Evolutionary conservation across 2,329 filamentous ascomycete genomes (phyloP), one percentile per base, ranked within the genome.

Genomic region (Botrytis elliptica): DNA sequence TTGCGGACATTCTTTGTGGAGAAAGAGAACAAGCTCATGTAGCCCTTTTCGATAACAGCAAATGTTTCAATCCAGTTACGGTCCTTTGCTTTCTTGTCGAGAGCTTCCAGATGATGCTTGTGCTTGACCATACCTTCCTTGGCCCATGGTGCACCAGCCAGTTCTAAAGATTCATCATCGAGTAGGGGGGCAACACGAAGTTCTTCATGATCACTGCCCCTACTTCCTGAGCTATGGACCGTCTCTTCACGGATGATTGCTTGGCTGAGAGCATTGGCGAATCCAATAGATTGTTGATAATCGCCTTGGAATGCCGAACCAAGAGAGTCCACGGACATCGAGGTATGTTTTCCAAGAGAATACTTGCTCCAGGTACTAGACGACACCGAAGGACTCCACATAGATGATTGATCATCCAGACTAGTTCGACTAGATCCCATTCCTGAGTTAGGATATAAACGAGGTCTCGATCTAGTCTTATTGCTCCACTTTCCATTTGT

Each of bases 281-380:
- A 99, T 0, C 96, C 96, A 80, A 99, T 97, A 0, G 94, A 97
- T 83, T 97, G 95, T 83, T 98, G 94, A 82, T 95, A 98, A 79
- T 97, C 94, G 60, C 90, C 90, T 65, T 91, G 88, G 82, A 91
- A 91, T 49, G 90, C 88, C 2, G 93, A 94, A 33, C 91, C 92
- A 78, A 98, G 91, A 1, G 95, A 97, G 81, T 97, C 94, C 79
- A 98, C 92, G 7, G 95, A 98, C 86, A 96, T 93, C 4, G 94
- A 95, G 0, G 94, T 94, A 75, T 97, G 91, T 0, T 97, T 94
- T 46, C 95, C 94, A 75, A 97, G 87, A 0, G 95, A 98, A 80
- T 96, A 93, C 79, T 93, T 95, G 84, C 95, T 98, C 94, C 95
- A 98, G 0, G 93, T 96, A 76, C 94, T 97, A n/a, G 94, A 97